These are phyloP conservation scores for Pichia cephalocereana DNA, from an alignment of 805 yeast species.

Conservation along the genomic window DNA sequence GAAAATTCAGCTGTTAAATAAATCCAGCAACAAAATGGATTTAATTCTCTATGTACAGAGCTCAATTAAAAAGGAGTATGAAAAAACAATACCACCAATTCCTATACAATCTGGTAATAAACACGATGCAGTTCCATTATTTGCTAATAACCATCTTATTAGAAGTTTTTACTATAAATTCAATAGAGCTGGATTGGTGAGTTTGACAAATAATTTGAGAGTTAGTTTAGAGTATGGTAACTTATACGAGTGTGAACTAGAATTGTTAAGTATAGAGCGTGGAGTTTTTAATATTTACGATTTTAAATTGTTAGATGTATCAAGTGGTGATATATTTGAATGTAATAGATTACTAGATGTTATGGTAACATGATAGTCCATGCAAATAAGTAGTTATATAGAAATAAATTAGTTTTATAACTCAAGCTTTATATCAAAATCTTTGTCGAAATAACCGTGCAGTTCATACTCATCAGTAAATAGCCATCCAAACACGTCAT, in stretches of 20 bases:
- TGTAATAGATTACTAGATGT: constrained; percentile 66
- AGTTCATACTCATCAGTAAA: constrained; percentile 21
- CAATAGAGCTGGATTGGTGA: constrained; percentile 46
- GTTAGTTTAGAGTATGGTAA: constrained; percentile 51
- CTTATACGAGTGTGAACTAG: constrained; percentile 55
- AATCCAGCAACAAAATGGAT: constrained; percentile 39
- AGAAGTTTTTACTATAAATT: constrained; percentile 28
- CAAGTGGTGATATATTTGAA: constrained; percentile 58
- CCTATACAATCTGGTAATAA: constrained; percentile 20
- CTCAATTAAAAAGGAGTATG: constrained; percentile 26
- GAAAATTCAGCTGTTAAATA: constrained; percentile 59
- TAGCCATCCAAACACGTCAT: constrained; percentile 21
- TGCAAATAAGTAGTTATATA: too few species aligned
- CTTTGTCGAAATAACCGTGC: constrained; percentile 11
- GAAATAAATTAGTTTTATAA: background rate
- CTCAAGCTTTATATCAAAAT: constrained; percentile 1
- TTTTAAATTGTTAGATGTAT: constrained; percentile 52
- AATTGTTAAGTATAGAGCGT: constrained; percentile 49
- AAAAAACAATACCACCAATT: constrained; percentile 29
- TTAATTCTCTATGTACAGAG: constrained; percentile 41
- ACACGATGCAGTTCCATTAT: constrained; percentile 22
- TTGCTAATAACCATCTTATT: constrained; percentile 20
- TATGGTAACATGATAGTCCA: constrained; percentile 32
- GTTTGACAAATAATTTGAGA: constrained; percentile 56
- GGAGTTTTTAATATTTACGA: constrained; percentile 62